Percentiles rank a stretch among this genome's conserved stretches.
These are phyloP conservation scores for Verticillium albo-atrum DNA, from an alignment of 2,329 filamentous ascomycete species.

Conservation along the genomic window DNA sequence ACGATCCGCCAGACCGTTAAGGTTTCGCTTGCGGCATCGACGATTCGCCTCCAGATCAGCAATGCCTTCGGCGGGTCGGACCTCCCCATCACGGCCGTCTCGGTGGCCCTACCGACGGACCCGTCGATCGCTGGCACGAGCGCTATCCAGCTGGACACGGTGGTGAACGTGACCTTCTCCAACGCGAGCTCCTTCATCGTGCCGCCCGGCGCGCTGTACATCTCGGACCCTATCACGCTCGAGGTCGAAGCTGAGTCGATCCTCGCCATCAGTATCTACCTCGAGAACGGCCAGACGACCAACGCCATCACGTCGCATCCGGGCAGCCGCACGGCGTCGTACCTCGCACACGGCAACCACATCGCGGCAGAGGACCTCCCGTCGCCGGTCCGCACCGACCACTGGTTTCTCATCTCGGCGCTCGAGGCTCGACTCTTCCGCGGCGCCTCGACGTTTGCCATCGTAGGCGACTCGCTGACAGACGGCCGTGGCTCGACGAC, in stretches of 20 bases:
- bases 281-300: constrained; percentile 48
- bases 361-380: constrained; percentile 33
- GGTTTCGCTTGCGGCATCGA: constrained; percentile 45
- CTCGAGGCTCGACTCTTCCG: constrained; percentile 48
- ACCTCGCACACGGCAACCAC: constrained; percentile 47
- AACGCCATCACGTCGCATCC: constrained; percentile 57
- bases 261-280: constrained; percentile 54
- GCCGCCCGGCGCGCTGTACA: constrained; percentile 49
- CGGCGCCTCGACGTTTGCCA: constrained; percentile 37
- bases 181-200: constrained; percentile 43
- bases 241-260: constrained; percentile 40
- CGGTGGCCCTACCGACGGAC: constrained; percentile 48
- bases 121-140: constrained; percentile 42
- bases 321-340: constrained; percentile 54
- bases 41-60: constrained; percentile 55
- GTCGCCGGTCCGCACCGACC: constrained; percentile 23
- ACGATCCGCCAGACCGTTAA: constrained; percentile 60
- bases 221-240: constrained; percentile 56
- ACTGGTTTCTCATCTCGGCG: constrained; percentile 57
- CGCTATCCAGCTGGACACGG: constrained; percentile 39
- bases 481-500: constrained; percentile 58
- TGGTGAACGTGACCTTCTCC: constrained; percentile 51
- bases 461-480: constrained; percentile 64
- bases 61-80: constrained; percentile 57
- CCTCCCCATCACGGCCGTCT: constrained; percentile 52